These are phyloP conservation scores for Ziziphus jujuba DNA, from an alignment of 306 rosid species.

Conservation along the genomic window DNA sequence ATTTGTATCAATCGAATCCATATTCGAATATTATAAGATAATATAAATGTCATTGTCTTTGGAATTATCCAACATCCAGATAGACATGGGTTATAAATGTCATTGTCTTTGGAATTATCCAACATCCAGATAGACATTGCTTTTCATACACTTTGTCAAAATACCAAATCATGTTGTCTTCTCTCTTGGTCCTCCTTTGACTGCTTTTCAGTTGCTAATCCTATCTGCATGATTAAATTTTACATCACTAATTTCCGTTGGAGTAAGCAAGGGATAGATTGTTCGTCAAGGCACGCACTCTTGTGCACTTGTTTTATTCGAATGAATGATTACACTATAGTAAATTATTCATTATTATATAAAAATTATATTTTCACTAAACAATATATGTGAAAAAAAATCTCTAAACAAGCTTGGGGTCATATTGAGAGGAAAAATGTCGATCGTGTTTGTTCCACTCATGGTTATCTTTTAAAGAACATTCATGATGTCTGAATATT, in stretches of 20 bases:
- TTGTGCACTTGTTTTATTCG: conserved; percentile 43
- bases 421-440: conserved; percentile 34
- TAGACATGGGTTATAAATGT: not conserved
- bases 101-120: not conserved
- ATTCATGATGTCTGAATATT: conserved; percentile 23
- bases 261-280: conserved; percentile 61
- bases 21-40: too few species aligned
- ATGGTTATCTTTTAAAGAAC: conserved; percentile 39
- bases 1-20: too few species aligned
- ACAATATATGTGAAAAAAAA: conserved; percentile 27
- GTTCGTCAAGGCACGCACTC: conserved; percentile 43
- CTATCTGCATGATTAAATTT: conserved; percentile 11
- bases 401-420: conserved; percentile 32
- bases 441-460: conserved; percentile 59
- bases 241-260: conserved; percentile 30
- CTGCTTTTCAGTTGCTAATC: conserved; percentile 23
- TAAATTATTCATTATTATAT: conserved; percentile 33
- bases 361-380: conserved; percentile 20
- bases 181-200: not conserved
- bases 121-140: not conserved
- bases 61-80: not conserved
- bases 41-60: not conserved
- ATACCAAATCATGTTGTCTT: conserved; percentile 18
- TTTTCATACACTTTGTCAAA: not conserved
- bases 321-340: conserved; percentile 24